Evolutionary conservation across 225 moss, liverwort and hornwort genomes (phyloP), one percentile per base, ranked within the genome.

Genomic region (Straminergon stramineum): DNA sequence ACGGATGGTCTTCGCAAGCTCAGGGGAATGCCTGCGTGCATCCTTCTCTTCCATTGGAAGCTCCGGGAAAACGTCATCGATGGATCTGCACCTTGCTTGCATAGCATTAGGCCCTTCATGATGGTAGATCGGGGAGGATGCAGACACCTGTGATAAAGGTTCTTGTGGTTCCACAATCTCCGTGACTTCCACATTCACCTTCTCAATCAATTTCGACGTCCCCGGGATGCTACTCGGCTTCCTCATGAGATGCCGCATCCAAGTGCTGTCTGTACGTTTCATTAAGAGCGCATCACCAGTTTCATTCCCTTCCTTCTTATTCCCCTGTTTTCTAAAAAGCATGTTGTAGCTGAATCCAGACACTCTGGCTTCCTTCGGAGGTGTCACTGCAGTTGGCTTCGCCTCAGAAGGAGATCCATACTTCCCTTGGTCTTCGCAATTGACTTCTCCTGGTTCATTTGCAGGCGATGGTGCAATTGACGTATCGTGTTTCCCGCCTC

Each of bases 41-140:
- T 79, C 83, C 28, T 88, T 83, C 55, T 92, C 96, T 91, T 97
- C 97, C 76, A 95, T 79, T 6, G 95, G 92, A 15, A 92, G 89
- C 84, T 95, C 96, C 79, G 95, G 95, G 84, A 94, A 97, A 35
- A 97, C 93, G 43, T 96, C 97, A 30, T 96, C 95, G 66, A 95
- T 91, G 53, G 93, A 92, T 85, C 88, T 92, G 68, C 31, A 91
- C 79, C 86, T 89, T 37, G 83, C 78, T 66, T 81, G 91, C 79
- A 76, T 28, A 31, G 67, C 30, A 78, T 27, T 43, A 32, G 85
- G 14, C 39, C n/a, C 87, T 27, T 86, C 93, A 74, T 79, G 86
- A 83, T 88, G 63, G 18, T 32, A 79, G 67, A 31, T 70, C 35
- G 92, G 88, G 52, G 91, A 88, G 30, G 31, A 56, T 26, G 51